These are phyloP conservation scores for Colletotrichum chlorophyti DNA, from an alignment of 2,329 filamentous ascomycete species.

Conservation along the genomic window DNA sequence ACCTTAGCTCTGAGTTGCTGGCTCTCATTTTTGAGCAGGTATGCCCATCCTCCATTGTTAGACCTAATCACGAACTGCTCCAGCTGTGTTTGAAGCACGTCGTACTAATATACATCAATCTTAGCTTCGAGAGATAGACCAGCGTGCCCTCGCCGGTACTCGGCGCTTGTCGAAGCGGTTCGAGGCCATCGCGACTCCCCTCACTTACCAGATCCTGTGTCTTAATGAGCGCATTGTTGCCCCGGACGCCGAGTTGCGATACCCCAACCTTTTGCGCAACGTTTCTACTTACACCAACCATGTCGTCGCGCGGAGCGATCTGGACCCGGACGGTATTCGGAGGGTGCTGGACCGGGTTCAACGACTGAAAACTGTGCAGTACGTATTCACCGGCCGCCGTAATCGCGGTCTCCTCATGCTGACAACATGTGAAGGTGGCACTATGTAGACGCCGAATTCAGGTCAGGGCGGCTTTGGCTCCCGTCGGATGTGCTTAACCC, in stretches of 20 bases:
- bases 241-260: conserved; percentile 38
- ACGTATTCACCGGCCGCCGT: conserved; percentile 21
- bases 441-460: conserved; percentile 41
- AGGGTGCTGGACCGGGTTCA: conserved; percentile 43
- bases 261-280: conserved; percentile 41
- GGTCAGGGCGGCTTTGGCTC: conserved; percentile 39
- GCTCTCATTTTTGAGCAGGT: conserved; percentile 50
- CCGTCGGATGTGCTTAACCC: conserved; percentile 47
- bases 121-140: conserved; percentile 48
- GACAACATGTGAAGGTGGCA: conserved; percentile 42
- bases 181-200: conserved; percentile 49
- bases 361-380: conserved; percentile 49
- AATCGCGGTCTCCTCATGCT: neutral
- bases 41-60: conserved; percentile 16
- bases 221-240: conserved; percentile 47
- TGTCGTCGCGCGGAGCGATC: conserved; percentile 46
- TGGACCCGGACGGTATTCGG: conserved; percentile 45
- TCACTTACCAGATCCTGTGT: conserved; percentile 46
- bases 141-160: conserved; percentile 38
- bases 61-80: too few species aligned
- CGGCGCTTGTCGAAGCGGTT: conserved; percentile 48
- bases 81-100: neutral
- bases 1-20: conserved; percentile 52
- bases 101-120: conserved; percentile 19
- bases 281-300: conserved; percentile 48